A percentile compares a stretch with the other conserved stretches of the same genome.
phyloP scores from a whole-genome alignment of 805 yeast genomes.

The Wickerhamomyces subpelliculosus region DNA sequence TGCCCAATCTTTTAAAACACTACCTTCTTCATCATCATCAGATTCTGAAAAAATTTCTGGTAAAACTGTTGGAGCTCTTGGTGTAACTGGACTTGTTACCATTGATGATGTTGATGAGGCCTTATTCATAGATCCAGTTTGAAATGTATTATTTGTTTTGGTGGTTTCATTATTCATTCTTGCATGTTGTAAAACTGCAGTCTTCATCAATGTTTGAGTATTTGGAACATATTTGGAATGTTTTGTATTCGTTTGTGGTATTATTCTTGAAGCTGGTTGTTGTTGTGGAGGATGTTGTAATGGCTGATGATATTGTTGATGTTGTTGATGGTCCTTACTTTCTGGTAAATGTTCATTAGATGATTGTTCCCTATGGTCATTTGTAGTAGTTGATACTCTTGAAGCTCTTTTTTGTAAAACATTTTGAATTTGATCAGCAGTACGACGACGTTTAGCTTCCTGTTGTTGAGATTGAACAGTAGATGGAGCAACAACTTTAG shows the following conservation, averaged over 20 bases:
- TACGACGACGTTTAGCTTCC: slow-evolving; percentile 21
- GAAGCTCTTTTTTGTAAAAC: slow-evolving; percentile 17
- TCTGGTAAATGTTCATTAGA: slow-evolving; percentile 3
- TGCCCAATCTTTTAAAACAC: slow-evolving; percentile 54
- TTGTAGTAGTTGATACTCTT: slow-evolving; percentile 16
- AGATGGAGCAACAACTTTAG: slow-evolving; percentile 17
- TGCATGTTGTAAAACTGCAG: slow-evolving; percentile 27
- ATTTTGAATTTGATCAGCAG: slow-evolving; percentile 16
- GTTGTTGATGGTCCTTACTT: background rate
- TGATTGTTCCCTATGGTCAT: background rate
- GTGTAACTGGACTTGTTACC: slow-evolving; percentile 13
- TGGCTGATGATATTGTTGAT: background rate
- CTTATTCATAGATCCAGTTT: background rate
- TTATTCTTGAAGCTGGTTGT: background rate
- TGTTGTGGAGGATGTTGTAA: background rate
- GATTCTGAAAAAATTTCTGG: slow-evolving; percentile 47
- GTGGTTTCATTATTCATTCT: slow-evolving; percentile 15
- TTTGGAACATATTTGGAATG: slow-evolving; percentile 6
- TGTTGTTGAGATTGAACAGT: slow-evolving; percentile 9
- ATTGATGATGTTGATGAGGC: background rate
- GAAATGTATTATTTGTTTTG: slow-evolving; percentile 6
- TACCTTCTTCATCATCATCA: slow-evolving; percentile 46
- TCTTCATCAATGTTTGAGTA: slow-evolving; percentile 24
- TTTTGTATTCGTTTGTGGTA: slow-evolving; percentile 2
- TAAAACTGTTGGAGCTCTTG: slow-evolving; percentile 19